phyloP scores from a whole-genome alignment of 345 rosid genomes.

The Xanthoceras sorbifolium region DNA sequence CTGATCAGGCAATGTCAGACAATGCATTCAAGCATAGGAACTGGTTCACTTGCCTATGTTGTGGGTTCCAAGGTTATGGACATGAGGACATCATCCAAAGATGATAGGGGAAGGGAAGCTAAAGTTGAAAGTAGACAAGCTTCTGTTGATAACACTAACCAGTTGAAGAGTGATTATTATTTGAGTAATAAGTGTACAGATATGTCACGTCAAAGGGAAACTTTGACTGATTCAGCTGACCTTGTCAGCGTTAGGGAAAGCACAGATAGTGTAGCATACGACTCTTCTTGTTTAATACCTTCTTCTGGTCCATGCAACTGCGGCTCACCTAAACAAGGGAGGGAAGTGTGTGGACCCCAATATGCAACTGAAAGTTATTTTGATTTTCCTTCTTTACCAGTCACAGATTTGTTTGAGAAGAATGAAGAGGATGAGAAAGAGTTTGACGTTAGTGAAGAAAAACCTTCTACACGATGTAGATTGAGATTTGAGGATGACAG shows the following conservation, averaged over 20 bases:
- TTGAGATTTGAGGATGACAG: slow-evolving; percentile 52
- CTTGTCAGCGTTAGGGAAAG: slow-evolving; percentile 58
- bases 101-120: slow-evolving; percentile 49
- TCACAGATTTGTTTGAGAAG: slow-evolving; percentile 72
- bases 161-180: slow-evolving; percentile 40
- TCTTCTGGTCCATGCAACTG: slow-evolving; percentile 40
- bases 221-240: slow-evolving; percentile 62
- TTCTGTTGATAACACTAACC: slow-evolving; percentile 44
- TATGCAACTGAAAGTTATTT: slow-evolving; percentile 43
- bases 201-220: slow-evolving; percentile 51
- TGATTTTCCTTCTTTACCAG: slow-evolving; percentile 74
- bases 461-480: slow-evolving; percentile 36
- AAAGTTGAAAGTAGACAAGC: slow-evolving; percentile 43
- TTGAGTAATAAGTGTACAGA: slow-evolving; percentile 61
- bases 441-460: slow-evolving; percentile 37
- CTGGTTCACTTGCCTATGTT: slow-evolving; percentile 85
- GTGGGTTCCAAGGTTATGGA: slow-evolving; percentile 97
- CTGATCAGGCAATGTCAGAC: slow-evolving; percentile 72
- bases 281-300: slow-evolving; percentile 51
- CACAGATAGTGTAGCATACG: slow-evolving; percentile 51
- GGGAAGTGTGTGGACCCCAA: slow-evolving; percentile 42
- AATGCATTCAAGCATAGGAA: slow-evolving; percentile 94
- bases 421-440: slow-evolving; percentile 53
- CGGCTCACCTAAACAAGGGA: slow-evolving; percentile 39
- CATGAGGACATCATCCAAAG: slow-evolving; percentile 76